Conservation (phyloP, 495 filamentous ascomycete species). For the Bombardia bombarda region DNA sequence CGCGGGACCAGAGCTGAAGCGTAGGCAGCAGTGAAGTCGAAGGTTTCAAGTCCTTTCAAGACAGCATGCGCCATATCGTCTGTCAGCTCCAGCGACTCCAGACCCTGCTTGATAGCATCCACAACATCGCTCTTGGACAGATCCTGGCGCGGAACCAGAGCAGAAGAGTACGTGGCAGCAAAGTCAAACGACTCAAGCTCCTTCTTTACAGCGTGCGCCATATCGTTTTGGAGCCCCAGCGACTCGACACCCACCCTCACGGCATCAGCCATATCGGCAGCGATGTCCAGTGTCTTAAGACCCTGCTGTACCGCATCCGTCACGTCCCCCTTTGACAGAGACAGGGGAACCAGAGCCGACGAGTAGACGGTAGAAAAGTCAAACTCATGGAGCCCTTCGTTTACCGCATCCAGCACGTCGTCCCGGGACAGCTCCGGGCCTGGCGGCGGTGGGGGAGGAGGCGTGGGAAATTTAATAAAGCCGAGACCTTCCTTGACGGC, state of each 20-base stretch:
- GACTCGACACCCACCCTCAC: slow-evolving; percentile 18
- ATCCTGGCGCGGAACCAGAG: slow-evolving; percentile 17
- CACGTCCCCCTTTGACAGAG: slow-evolving; percentile 17
- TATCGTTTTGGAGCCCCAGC: slow-evolving; percentile 7
- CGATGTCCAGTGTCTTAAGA: slow-evolving; percentile 16
- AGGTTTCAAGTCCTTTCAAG: slow-evolving; percentile 10
- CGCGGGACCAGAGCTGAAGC: slow-evolving; percentile 12
- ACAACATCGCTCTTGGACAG: slow-evolving; percentile 18
- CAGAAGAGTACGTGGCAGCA: slow-evolving; percentile 9
- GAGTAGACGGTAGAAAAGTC: slow-evolving; percentile 25
- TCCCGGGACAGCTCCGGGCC: slow-evolving; percentile 20
- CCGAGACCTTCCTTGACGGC: slow-evolving; percentile 47
- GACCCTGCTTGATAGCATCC: slow-evolving; percentile 21
- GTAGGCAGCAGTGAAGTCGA: slow-evolving; percentile 14
- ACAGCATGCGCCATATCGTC: slow-evolving; percentile 10
- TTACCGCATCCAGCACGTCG: slow-evolving; percentile 37
- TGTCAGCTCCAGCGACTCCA: slow-evolving; percentile 17
- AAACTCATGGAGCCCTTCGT: slow-evolving; percentile 33
- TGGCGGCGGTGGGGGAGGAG: slow-evolving; percentile 9
- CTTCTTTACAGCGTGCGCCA: slow-evolving; percentile 11
- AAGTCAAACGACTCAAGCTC: slow-evolving; percentile 18
- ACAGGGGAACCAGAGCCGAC: slow-evolving; percentile 15
- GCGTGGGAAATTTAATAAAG: slow-evolving; percentile 35
- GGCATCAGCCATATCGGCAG: slow-evolving; percentile 17
- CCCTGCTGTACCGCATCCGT: slow-evolving; percentile 20